These are phyloP conservation scores for Cordyceps cicadae DNA, from an alignment of 2,329 filamentous ascomycete species.

Conservation along the genomic window DNA sequence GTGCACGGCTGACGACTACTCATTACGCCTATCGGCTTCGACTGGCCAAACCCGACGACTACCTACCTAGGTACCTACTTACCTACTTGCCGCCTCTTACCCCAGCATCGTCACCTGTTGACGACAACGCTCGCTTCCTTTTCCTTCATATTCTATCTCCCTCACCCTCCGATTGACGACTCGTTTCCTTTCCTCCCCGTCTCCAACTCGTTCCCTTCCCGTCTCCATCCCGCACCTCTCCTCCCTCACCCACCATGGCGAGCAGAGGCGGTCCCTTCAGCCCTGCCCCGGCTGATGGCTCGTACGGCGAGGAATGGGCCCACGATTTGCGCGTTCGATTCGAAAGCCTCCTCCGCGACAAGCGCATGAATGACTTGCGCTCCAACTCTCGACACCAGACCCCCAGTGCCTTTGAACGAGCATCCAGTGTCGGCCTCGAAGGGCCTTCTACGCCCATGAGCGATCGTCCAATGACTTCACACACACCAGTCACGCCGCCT, in stretches of 20 bases:
- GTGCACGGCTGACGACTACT: conserved; percentile 11
- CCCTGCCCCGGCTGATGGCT: conserved; percentile 23
- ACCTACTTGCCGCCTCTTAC: too few relatives aligned
- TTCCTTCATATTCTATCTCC: conserved; percentile 6
- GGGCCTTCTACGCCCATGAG: conserved; percentile 30
- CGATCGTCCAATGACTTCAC: conserved; percentile 40
- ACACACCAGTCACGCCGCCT: conserved; percentile 34
- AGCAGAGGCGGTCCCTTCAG: conserved; percentile 28
- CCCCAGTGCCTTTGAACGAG: conserved; percentile 42
- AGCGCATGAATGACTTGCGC: conserved; percentile 72
- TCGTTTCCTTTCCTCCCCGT: neutral
- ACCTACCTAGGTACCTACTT: neutral
- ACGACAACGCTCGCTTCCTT: conserved; percentile 5
- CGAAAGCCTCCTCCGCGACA: conserved; percentile 76
- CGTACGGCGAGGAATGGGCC: conserved; percentile 66
- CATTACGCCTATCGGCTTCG: conserved; percentile 8
- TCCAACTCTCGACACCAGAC: conserved; percentile 47
- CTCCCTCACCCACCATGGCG: conserved; percentile 25
- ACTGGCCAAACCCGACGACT: conserved; percentile 7
- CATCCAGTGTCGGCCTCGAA: conserved; percentile 39
- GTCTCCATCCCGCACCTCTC: neutral
- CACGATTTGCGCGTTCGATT: conserved; percentile 75
- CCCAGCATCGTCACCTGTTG: conserved; percentile 2
- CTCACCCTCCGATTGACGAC: neutral
- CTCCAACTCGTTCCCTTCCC: neutral